Evolutionary conservation across 2,329 filamentous ascomycete species (phyloP), one percentile per base, ranked within the genome.

Genomic region (Paecilomyces fulvus): DNA sequence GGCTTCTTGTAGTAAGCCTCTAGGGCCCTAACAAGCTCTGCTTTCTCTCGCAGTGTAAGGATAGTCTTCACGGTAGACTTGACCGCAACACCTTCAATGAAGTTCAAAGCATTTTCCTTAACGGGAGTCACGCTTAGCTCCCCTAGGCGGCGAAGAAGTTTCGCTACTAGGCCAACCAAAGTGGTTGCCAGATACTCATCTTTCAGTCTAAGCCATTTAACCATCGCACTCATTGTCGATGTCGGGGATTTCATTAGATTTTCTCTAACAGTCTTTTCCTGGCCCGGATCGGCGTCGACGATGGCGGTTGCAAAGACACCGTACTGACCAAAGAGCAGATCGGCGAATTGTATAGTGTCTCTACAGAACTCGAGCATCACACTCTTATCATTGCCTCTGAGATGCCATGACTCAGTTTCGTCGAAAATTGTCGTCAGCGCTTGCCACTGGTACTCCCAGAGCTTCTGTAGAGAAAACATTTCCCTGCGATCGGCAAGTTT

Each of bases 331-430:
- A 97, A 89, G 1, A 96, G 80, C 33, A 83, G 81, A 66, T 95
- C 89, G 0, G 92, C 92, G 67, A 96, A 89, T 65, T 97, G 90
- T 83, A 99, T 99, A 12, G 89, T 89, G 67, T 96, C 90, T 62
- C 94, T 86, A 68, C 92, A 96, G 66, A 97, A 96, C 56, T 96
- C 86, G 65, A 91, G 87, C 89, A 99, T 92, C 55, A 83, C 79
- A 20, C 79, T 74, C 68, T 90, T 94, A 53, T 92, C 86, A 57
- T 89, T 84, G 3, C 76, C 72, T 51, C 75, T 70, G 21, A 83
- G 77, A 61, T 90, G 90, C 94, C 94, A 99, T 10, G 77, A 76
- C 67, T 96, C 91, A 2, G 92, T 95, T 58, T 87, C 85, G 48
- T 84, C 79, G 66, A 96, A 96, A 14, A 92, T 89, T 56, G 87